Conservation (phyloP, 192 early-diverging fungal species). For the Backusella luteola region DNA sequence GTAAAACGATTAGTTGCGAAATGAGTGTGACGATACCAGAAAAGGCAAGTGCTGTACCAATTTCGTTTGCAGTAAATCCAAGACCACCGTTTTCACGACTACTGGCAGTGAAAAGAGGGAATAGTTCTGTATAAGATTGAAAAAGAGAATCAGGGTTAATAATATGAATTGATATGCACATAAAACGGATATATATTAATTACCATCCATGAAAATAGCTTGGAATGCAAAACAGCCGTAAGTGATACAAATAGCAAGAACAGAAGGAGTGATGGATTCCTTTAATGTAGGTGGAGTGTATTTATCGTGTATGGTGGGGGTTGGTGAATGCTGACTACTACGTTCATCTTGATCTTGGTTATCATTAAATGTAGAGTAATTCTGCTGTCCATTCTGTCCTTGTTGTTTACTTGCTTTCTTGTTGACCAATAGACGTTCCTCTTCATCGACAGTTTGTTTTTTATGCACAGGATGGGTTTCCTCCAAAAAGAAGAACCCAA, state of each 20-base stretch:
- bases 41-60: constrained; percentile 49
- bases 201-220: constrained; percentile 29
- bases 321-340: constrained; percentile 8
- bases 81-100: constrained; percentile 45
- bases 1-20: constrained; percentile 50
- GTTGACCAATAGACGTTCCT: not conserved
- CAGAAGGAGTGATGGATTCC: constrained; percentile 23
- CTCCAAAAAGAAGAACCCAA: constrained; percentile 51
- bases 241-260: constrained; percentile 14
- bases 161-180: not conserved
- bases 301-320: constrained; percentile 9
- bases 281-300: constrained; percentile 14
- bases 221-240: constrained; percentile 23
- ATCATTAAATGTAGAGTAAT: constrained; percentile 15
- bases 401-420: not conserved
- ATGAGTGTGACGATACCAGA: constrained; percentile 44
- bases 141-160: not conserved
- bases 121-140: constrained; percentile 6
- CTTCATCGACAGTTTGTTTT: not conserved
- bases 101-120: constrained; percentile 20
- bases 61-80: constrained; percentile 44
- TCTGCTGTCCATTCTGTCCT: not conserved
- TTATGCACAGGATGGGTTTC: constrained; percentile 41
- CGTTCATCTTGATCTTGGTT: not conserved
- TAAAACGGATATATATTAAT: not conserved